A percentile compares a stretch with the other conserved stretches of the same genome.
Evolutionary conservation across 2,329 filamentous ascomycete species (phyloP).

Genomic region (Corniculantispora saksenae): DNA sequence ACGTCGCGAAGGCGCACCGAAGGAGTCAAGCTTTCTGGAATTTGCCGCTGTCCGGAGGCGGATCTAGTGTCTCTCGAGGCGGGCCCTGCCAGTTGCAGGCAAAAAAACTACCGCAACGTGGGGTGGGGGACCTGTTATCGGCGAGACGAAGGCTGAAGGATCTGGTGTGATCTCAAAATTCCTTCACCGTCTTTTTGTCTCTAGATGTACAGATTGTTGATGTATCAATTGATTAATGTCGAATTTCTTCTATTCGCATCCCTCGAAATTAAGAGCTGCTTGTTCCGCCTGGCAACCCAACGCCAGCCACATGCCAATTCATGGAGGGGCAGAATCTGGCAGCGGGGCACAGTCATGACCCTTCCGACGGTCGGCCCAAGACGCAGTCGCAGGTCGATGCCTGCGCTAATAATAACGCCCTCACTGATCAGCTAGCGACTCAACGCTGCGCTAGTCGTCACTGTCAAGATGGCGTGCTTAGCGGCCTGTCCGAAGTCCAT

Average conservation of each 20-base stretch:
- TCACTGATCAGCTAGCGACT: too few species aligned
- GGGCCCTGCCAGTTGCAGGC: neutral
- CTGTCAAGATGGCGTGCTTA: constrained; percentile 19
- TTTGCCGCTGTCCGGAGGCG: neutral
- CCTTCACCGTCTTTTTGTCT: neutral
- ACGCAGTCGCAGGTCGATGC: too few species aligned
- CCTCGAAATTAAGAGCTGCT: too few species aligned
- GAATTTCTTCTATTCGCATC: too few species aligned
- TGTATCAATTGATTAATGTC: neutral
- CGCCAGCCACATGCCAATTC: neutral
- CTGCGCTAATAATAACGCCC: too few species aligned
- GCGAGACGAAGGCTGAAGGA: neutral
- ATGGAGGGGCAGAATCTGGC: constrained; percentile 10
- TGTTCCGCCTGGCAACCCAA: too few species aligned
- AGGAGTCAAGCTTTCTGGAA: neutral
- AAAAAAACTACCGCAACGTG: constrained; percentile 15
- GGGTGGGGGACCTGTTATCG: constrained; percentile 5
- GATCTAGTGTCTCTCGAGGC: neutral
- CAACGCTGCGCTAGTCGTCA: too few species aligned
- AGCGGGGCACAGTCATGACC: constrained; percentile 11
- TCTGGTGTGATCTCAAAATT: neutral
- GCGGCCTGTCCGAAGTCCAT: neutral
- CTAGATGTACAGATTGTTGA: neutral
- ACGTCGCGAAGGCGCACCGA: neutral
- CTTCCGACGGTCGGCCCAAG: constrained; percentile 13